These are phyloP conservation scores for Lavandula angustifolia DNA, from an alignment of 257 asterid genomes.

Conservation along the genomic window DNA sequence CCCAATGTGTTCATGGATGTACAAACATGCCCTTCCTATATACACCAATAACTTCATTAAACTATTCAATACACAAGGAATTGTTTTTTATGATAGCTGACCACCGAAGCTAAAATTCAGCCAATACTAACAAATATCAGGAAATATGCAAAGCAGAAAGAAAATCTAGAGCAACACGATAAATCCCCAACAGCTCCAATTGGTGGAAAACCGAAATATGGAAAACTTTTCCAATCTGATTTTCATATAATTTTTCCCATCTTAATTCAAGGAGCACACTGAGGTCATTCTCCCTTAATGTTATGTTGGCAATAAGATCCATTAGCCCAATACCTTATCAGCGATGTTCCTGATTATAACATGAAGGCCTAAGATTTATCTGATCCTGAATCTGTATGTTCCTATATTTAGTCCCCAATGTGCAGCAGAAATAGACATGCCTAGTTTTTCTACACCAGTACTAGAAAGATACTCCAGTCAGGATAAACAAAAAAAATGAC, in stretches of 20 bases:
- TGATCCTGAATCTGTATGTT: neutral
- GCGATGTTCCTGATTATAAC: neutral
- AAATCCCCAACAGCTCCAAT: neutral
- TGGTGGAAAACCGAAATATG: neutral
- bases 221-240: neutral
- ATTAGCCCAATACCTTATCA: neutral
- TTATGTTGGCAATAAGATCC: conserved; percentile 8
- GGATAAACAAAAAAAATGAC: conserved; percentile 3
- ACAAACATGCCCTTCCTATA: neutral
- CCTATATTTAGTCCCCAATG: conserved; percentile 3
- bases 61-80: neutral
- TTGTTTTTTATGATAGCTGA: neutral
- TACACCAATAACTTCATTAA: neutral
- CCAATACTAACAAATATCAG: neutral
- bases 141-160: conserved; percentile 3
- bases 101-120: neutral
- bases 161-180: neutral
- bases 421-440: neutral
- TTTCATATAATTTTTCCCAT: neutral
- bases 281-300: neutral
- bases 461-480: conserved; percentile 4
- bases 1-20: too few species aligned
- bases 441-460: neutral
- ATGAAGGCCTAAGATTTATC: neutral
- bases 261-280: neutral